A percentile compares a stretch with the other conserved stretches of the same genome.
phyloP scores from a whole-genome alignment of 768 basidiomycete genomes.

The Mycena alexandri region DNA sequence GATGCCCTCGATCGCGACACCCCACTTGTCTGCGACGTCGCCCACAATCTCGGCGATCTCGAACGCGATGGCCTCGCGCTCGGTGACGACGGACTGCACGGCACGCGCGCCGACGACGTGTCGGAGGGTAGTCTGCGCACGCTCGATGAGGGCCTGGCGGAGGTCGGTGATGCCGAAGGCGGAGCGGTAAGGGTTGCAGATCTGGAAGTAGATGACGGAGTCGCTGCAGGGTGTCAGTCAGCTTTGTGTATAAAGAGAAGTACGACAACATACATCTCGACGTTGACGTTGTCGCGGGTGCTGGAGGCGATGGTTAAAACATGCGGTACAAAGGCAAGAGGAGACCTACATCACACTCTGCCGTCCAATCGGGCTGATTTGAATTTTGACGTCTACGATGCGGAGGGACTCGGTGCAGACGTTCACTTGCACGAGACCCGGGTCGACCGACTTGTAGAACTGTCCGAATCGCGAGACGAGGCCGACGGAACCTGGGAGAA shows the following conservation, averaged over 20 bases:
- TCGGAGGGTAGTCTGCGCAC: constrained; percentile 93
- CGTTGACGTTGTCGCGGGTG: constrained; percentile 96
- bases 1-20: constrained; percentile 96
- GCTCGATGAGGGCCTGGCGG: constrained; percentile 85
- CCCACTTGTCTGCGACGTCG: constrained; percentile 95
- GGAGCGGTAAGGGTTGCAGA: constrained; percentile 91
- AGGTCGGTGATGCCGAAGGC: constrained; percentile 95
- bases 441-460: constrained; percentile 97
- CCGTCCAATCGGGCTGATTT: constrained; percentile 88
- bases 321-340: background rate
- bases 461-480: constrained; percentile 94
- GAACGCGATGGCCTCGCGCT: constrained; percentile 96
- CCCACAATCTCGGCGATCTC: constrained; percentile 98
- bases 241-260: constrained; percentile 5
- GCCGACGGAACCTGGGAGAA: constrained; percentile 82
- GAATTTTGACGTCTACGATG: constrained; percentile 95
- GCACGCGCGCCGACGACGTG: constrained; percentile 96
- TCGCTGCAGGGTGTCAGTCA: constrained; percentile 64
- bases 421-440: constrained; percentile 92
- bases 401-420: constrained; percentile 93
- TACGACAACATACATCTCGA: constrained; percentile 77
- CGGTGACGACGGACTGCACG: constrained; percentile 95
- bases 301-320: constrained; percentile 42
- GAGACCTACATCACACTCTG: constrained; percentile 82
- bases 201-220: constrained; percentile 95